Evolutionary conservation across 306 rosid genomes (phyloP), one percentile per base, ranked within the genome.

Genomic region (Pterocarpus santalinus): DNA sequence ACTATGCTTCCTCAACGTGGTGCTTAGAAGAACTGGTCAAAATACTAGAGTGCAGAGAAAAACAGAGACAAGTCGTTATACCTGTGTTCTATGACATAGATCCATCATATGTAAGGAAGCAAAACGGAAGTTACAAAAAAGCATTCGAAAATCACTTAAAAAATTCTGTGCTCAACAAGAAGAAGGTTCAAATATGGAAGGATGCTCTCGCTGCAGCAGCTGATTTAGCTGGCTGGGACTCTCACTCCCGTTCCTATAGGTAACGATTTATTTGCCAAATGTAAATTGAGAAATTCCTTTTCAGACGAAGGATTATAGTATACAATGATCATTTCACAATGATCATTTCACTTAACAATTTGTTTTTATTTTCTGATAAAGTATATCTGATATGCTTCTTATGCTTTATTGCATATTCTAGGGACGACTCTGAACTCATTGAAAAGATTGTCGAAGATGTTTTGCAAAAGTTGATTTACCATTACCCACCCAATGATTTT

Each of bases 391-490:
- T 15, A 4, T 15, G 7, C 22, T 47, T 13, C 1, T 52, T 52
- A 13, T 13, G 7, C 16, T 13, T 15, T 52, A 12, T 52, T 13
- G n/a, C n/a, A 4, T 64, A 4, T 32, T 6, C 34, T 5, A 84
- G 87, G 65, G 61, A 69, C 1, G 82, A 76, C 32, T 14, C 58
- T 35, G 12, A 63, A 5, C 14, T 78, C 9, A 51, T 68, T 15
- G 16, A 68, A 4, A 55, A 41, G 4, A 78, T 78, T 67, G 69
- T 56, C 14, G 5, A 39, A 0, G 68, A 78, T 0, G 7, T 78
- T 32, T 2, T 67, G 11, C 11, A 43, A 67, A 67, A 41, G 4
- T 2, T 78, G 38, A 5, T 0, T 52, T 13, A 4, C 16, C 22
- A 15, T 52, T 4, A 32, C 8, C 15, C 0, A 4, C 16, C 60